phyloP scores from a whole-genome alignment of 2,329 filamentous ascomycete species.

The Penicillium italicum region DNA sequence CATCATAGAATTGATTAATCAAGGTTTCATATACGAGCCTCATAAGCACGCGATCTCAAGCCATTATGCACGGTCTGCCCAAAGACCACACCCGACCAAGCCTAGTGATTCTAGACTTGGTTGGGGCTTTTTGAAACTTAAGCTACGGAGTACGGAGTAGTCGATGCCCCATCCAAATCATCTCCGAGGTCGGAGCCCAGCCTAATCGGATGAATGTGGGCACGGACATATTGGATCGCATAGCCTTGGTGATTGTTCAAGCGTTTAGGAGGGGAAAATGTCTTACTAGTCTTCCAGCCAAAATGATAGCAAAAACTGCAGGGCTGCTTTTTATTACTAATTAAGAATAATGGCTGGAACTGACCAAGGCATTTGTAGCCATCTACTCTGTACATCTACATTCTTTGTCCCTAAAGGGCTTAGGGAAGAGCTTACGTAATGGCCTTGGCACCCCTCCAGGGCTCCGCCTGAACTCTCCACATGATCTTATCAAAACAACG shows the following conservation, averaged over 20 bases:
- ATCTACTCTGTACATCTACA: too few species aligned
- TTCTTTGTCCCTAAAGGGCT: too few species aligned
- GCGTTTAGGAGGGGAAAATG: not conserved
- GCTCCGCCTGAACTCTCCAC: not conserved
- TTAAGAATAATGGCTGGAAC: not conserved
- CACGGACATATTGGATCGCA: not conserved
- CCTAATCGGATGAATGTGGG: not conserved
- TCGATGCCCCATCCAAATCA: not conserved
- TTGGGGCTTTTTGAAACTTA: not conserved
- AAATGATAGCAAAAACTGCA: not conserved
- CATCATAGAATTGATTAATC: not conserved
- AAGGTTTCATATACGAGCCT: not conserved
- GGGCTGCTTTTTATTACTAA: not conserved
- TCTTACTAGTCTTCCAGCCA: not conserved
- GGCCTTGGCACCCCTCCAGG: not conserved
- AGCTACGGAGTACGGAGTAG: not conserved
- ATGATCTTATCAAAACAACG: constrained; percentile 8
- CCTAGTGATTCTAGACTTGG: not conserved
- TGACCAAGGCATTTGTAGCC: too few species aligned
- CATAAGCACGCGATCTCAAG: not conserved
- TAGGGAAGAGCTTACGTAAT: constrained; percentile 6
- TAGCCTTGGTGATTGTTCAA: not conserved
- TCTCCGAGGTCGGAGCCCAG: constrained; percentile 7
- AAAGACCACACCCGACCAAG: not conserved
- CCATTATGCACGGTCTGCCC: not conserved